These are phyloP conservation scores for Ganoderma lucidum DNA, from an alignment of 1,284 basidiomycete genomes.

Conservation along the genomic window DNA sequence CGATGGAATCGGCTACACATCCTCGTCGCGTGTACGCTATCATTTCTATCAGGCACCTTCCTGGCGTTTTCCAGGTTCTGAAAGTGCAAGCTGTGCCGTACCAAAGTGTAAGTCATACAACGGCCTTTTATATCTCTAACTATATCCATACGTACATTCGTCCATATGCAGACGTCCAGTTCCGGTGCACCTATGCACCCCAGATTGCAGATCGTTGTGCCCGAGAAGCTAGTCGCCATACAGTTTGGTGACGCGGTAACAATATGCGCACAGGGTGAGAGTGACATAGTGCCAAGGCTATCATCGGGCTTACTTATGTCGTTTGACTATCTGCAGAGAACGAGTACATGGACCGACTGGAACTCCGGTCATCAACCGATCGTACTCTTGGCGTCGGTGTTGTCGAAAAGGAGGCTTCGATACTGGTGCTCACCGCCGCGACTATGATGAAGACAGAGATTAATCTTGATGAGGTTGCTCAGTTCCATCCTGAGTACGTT, in stretches of 20 bases:
- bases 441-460: constrained; percentile 72
- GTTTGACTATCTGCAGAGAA: constrained; percentile 54
- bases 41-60: constrained; percentile 53
- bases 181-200: constrained; percentile 76
- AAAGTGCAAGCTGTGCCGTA: constrained; percentile 71
- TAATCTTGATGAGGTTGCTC: constrained; percentile 65
- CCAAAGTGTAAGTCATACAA: constrained; percentile 63
- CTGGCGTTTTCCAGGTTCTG: constrained; percentile 53
- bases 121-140: constrained; percentile 14
- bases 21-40: constrained; percentile 73
- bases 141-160: background rate
- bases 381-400: constrained; percentile 76
- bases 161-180: constrained; percentile 59
- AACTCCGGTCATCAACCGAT: constrained; percentile 71
- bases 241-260: constrained; percentile 84
- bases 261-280: constrained; percentile 69
- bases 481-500: constrained; percentile 66
- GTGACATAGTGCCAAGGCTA: background rate
- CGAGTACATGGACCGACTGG: constrained; percentile 74
- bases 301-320: background rate
- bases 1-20: constrained; percentile 49
- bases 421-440: constrained; percentile 70
- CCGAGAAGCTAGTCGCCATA: constrained; percentile 64
- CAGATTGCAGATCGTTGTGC: constrained; percentile 64
- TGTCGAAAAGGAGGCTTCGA: constrained; percentile 54